Base-by-base conservation (phyloP, 2,329 filamentous ascomycete species). In the Sclerotinia subarctica region DNA sequence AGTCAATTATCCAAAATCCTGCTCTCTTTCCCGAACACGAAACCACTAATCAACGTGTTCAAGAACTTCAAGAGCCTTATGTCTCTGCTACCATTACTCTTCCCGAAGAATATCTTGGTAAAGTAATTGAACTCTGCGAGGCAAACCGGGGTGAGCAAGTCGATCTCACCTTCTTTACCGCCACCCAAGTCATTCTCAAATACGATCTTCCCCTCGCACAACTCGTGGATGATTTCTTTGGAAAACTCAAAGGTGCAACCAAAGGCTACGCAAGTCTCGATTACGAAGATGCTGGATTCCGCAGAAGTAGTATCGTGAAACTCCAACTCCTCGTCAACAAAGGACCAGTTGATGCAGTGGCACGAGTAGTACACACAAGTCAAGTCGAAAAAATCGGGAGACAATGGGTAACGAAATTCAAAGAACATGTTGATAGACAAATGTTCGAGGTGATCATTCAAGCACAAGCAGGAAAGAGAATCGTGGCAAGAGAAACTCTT, bases 391-490 rank as follows among this genome's bases (percentile, higher is more conserved):
- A 92, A 24, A 82, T 97, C 6, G 95, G 93, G 5, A 85, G 92
- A 59, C 84, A 88, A 68, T 99, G 95, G 95, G 94, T 97, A 7
- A 88, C 87, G 52, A 97, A 96, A 79, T 98, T 99, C 83, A 98
- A 97, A 77, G 89, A 97, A 78, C 94, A 98, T 75, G 94, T 99
- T 26, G 92, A 97, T 75, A 84, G 95, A 24, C 95, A 99, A 79
- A 95, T 98, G 89, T 99, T 97, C 47, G 95, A 99, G 81, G 88
- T 99, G 29, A 84, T 98, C 67, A 98, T 99, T 71, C 95, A 99
- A 79, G 94, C 95, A 3, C 90, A 91, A 0, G 90, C 91, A 0
- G 94, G 94, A 4, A 88, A 87, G 73, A 87, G 90, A 63, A 89
- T 99, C 64, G 86, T 99, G 5, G 95, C 95, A 0, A 85, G 95